These are phyloP conservation scores for Aspergillus brasiliensis DNA, from an alignment of 2,329 filamentous ascomycete genomes.

Conservation along the genomic window DNA sequence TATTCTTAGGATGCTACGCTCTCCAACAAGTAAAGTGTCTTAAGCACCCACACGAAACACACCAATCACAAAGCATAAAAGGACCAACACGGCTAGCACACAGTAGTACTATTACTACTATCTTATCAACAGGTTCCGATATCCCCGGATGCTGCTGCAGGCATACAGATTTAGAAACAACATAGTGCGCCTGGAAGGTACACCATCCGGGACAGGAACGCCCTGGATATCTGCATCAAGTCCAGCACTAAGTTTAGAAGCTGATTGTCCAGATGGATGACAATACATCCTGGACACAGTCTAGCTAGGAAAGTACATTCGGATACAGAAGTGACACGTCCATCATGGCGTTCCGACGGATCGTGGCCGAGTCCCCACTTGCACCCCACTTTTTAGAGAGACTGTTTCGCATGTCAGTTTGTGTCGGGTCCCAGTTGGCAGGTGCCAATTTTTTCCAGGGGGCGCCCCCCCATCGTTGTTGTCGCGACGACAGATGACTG, in stretches of 20 bases:
- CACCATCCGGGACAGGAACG: not conserved
- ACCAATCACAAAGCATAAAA: not conserved
- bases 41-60: not conserved
- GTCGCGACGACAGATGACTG: not conserved
- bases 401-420: constrained; percentile 9
- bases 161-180: not conserved
- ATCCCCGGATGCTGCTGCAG: not conserved
- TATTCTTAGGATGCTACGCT: constrained; percentile 12
- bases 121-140: not conserved
- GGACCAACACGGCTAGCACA: not conserved
- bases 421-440: constrained; percentile 4
- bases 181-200: not conserved
- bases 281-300: no score
- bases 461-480: not conserved
- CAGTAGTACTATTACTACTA: not conserved
- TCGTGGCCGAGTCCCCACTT: not conserved
- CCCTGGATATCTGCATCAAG: no score
- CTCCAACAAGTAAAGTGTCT: not conserved
- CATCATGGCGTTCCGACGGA: constrained; percentile 1
- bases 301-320: not conserved
- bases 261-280: no score
- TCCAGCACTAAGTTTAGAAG: no score
- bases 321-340: not conserved
- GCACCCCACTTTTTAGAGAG: constrained; percentile 7
- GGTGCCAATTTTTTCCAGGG: not conserved